These are phyloP conservation scores for Colletotrichum acutatum DNA, from an alignment of 2,329 filamentous ascomycete genomes.

Conservation along the genomic window DNA sequence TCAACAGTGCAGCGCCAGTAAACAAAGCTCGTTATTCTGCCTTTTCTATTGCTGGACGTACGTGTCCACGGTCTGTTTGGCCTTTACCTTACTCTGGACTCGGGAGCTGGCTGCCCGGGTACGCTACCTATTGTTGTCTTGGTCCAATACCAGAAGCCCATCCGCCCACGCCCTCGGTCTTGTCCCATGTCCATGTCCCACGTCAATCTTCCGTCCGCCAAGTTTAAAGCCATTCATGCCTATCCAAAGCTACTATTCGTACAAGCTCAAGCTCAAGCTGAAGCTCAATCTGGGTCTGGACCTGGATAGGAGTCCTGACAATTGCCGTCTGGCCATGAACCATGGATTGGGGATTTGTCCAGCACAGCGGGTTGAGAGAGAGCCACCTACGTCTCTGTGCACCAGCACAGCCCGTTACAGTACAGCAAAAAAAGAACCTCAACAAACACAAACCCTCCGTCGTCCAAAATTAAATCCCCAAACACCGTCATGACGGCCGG, in stretches of 20 bases:
- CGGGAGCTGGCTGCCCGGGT: neutral
- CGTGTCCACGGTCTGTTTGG: no score
- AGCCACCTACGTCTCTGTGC: neutral
- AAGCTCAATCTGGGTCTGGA: neutral
- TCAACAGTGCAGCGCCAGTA: neutral
- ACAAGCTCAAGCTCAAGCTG: neutral
- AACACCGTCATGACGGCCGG: slow-evolving; percentile 22
- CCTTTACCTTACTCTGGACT: neutral
- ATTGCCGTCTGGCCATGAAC: slow-evolving; percentile 10
- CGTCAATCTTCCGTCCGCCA: neutral
- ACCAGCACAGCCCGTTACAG: slow-evolving; percentile 2
- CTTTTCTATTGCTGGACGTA: neutral
- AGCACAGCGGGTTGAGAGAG: no score
- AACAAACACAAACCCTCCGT: slow-evolving; percentile 20
- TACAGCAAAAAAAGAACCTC: slow-evolving; percentile 4
- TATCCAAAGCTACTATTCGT: no score
- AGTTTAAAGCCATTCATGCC: neutral
- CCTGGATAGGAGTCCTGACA: slow-evolving; percentile 10
- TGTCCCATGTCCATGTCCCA: neutral
- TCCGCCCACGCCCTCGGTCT: slow-evolving; percentile 14
- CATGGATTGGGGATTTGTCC: no score
- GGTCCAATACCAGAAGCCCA: slow-evolving; percentile 19
- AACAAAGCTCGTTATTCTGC: neutral
- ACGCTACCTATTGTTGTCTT: slow-evolving; percentile 18
- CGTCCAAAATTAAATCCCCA: slow-evolving; percentile 32